These are phyloP conservation scores for Amoebophrya sp. DNA, from an alignment of 169 alveolate genomes.

Conservation along the genomic window DNA sequence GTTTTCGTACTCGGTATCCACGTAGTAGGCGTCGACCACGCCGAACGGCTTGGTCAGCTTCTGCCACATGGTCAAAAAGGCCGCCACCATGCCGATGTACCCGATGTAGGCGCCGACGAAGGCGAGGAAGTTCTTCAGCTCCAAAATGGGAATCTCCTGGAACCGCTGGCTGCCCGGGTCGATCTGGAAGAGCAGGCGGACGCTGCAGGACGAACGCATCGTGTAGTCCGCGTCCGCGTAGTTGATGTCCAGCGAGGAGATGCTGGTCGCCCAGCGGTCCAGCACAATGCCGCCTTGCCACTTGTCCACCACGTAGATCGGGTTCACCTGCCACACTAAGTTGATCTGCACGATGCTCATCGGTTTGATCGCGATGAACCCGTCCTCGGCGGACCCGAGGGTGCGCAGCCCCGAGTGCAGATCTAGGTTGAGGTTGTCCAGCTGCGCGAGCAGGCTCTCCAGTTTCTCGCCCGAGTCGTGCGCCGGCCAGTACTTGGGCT, in stretches of 20 bases:
- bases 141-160: neutral
- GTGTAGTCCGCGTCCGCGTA: neutral
- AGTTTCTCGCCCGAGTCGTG: neutral
- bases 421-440: neutral
- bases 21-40: neutral
- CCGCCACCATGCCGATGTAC: conserved; percentile 10
- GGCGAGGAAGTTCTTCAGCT: neutral
- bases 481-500: neutral
- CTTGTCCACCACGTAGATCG: neutral
- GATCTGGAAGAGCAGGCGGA: neutral
- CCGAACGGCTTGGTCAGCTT: neutral
- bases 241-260: neutral
- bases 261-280: neutral
- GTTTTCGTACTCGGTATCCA: neutral
- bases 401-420: conserved; percentile 6
- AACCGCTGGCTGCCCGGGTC: neutral
- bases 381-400: neutral
- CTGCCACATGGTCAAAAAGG: neutral
- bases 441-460: neutral
- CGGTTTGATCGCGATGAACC: neutral
- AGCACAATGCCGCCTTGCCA: neutral
- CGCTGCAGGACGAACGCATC: neutral
- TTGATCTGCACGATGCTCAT: neutral
- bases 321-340: neutral
- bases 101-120: neutral